Evolutionary conservation across 169 alveolate genomes (phyloP).

Genomic region (Plasmodium adleri): DNA sequence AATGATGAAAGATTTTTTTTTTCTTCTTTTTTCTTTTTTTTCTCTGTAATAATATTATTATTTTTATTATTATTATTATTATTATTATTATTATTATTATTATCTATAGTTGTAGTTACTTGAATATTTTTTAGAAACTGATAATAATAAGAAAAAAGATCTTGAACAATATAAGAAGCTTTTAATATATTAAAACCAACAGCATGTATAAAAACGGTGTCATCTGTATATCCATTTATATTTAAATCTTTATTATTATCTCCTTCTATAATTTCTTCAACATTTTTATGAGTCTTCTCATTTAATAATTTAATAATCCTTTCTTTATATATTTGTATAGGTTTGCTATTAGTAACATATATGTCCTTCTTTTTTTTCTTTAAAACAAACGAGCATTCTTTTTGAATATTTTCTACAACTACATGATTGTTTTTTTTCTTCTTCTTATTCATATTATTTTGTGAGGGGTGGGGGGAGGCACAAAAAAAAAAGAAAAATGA

Average conservation of each 20-base stretch:
- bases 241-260: conserved; percentile 8
- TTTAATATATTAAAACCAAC: conserved; percentile 41
- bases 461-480: no score
- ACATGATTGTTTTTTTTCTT: conserved; percentile 29
- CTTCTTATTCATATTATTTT: background rate
- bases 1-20: background rate
- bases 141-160: conserved; percentile 26
- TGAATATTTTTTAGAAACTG: conserved; percentile 15
- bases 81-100: background rate
- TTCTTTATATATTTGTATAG: conserved; percentile 24
- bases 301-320: conserved; percentile 29
- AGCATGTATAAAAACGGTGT: conserved; percentile 24
- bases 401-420: conserved; percentile 42
- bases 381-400: conserved; percentile 16
- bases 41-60: background rate
- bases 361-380: conserved; percentile 35
- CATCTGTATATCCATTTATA: background rate
- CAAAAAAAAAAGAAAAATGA: no score
- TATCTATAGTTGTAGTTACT: background rate
- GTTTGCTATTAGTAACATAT: conserved; percentile 28
- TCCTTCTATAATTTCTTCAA: conserved; percentile 38
- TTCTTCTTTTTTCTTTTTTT: conserved; percentile 4
- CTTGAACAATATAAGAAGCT: conserved; percentile 48
- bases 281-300: conserved; percentile 4
- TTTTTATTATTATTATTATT: background rate